Percentiles rank a stretch among this genome's conserved stretches.
phyloP scores from a whole-genome alignment of 371 early-diverging fungal genomes.

The Apophysomyces elegans region DNA sequence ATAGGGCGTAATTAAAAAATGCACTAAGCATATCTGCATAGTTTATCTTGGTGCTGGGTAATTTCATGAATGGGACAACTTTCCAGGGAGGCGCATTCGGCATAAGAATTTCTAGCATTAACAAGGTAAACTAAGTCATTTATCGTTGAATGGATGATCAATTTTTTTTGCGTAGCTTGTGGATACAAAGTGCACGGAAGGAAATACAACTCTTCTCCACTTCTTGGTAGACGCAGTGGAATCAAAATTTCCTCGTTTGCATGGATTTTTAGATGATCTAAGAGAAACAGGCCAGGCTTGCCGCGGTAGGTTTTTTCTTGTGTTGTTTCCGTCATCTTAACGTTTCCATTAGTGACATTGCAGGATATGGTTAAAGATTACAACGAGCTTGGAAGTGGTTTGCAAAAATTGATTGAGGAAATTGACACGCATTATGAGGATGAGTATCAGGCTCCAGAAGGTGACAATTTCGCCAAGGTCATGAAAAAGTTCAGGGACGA shows the following conservation, averaged over 20 bases:
- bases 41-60: conserved; percentile 86
- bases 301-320: conserved; percentile 54
- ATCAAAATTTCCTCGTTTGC: conserved; percentile 65
- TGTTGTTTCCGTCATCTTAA: background rate
- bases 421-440: conserved; percentile 45
- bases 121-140: conserved; percentile 60
- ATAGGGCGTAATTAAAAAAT: background rate
- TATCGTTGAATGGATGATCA: no score
- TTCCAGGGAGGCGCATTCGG: conserved; percentile 93
- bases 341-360: conserved; percentile 46
- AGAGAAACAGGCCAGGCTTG: conserved; percentile 76
- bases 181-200: conserved; percentile 82
- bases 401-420: conserved; percentile 54
- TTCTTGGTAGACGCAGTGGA: conserved; percentile 78
- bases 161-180: conserved; percentile 58
- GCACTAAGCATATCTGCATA: conserved; percentile 36
- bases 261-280: conserved; percentile 73
- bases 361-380: conserved; percentile 63
- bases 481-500: conserved; percentile 57
- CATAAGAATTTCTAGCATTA: conserved; percentile 85
- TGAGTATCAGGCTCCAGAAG: conserved; percentile 30
- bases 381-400: conserved; percentile 64
- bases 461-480: conserved; percentile 43
- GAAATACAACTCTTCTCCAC: conserved; percentile 76
- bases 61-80: conserved; percentile 89